These are phyloP conservation scores for Chalciporus piperatoides DNA, from an alignment of 1,284 basidiomycete species.

Conservation along the genomic window DNA sequence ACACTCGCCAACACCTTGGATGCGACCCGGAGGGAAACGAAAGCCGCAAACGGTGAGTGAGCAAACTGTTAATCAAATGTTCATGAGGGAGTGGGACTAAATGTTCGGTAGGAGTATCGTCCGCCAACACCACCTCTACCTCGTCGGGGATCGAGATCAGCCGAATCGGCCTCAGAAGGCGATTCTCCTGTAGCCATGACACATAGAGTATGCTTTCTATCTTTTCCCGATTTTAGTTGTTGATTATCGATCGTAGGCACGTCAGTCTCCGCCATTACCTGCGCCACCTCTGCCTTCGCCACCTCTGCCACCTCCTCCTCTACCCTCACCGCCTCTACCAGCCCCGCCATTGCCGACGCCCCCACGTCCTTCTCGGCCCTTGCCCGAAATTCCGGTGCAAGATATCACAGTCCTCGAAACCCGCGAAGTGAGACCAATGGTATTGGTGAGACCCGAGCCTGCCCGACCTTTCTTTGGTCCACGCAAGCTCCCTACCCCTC, in stretches of 20 bases:
- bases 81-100: conserved; percentile 4
- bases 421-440: conserved; percentile 21
- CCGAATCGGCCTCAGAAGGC: conserved; percentile 22
- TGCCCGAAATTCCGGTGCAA: conserved; percentile 31
- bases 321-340: conserved; percentile 19
- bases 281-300: conserved; percentile 20
- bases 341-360: conserved; percentile 29
- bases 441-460: conserved; percentile 22
- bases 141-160: conserved; percentile 34
- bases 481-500: conserved; percentile 35
- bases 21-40: conserved; percentile 27
- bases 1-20: conserved; percentile 34
- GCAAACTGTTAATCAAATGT: not conserved
- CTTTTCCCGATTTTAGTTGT: not conserved
- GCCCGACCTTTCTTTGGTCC: conserved; percentile 22
- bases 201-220: conserved; percentile 20
- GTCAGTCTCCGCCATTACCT: conserved; percentile 31
- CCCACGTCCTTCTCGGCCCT: conserved; percentile 28
- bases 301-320: conserved; percentile 17
- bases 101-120: conserved; percentile 41
- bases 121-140: conserved; percentile 56
- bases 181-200: conserved; percentile 33
- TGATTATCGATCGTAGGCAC: conserved; percentile 20
- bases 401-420: conserved; percentile 15
- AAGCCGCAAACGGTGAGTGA: conserved; percentile 36